Conservation (phyloP, 2,329 filamentous ascomycete species). For the Nakataea oryzae region DNA sequence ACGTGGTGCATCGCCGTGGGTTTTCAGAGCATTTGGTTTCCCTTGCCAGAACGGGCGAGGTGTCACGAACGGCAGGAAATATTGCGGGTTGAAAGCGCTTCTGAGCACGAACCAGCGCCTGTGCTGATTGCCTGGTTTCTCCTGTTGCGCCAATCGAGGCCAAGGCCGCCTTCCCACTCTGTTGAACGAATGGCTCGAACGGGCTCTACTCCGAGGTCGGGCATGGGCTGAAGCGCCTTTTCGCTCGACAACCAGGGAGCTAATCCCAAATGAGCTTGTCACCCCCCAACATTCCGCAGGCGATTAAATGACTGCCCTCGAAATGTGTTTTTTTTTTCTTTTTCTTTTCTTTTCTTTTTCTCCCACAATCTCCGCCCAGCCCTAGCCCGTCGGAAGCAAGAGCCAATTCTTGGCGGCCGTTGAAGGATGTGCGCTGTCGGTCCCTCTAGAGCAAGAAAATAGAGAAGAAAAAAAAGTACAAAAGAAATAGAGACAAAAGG, state of each 20-base stretch:
- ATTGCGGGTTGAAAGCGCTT: background rate
- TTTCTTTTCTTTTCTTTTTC: too few species aligned
- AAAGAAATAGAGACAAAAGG: too few species aligned
- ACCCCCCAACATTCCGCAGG: background rate
- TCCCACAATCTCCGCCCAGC: too few species aligned
- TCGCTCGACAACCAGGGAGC: background rate
- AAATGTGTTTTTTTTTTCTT: too few species aligned
- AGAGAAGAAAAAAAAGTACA: too few species aligned
- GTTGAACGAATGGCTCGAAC: background rate
- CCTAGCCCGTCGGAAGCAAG: too few species aligned
- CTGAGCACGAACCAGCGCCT: background rate
- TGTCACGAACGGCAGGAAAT: background rate
- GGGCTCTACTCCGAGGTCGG: background rate
- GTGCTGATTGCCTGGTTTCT: background rate
- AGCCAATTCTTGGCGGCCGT: too few species aligned
- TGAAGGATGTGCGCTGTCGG: too few species aligned
- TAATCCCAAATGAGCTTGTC: background rate
- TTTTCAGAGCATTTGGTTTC: background rate
- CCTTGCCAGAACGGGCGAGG: too few species aligned
- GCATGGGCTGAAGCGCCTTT: background rate
- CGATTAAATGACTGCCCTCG: too few species aligned
- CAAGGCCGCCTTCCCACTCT: background rate
- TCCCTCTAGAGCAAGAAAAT: too few species aligned
- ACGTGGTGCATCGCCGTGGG: background rate
- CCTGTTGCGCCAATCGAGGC: background rate